Base-by-base conservation (phyloP, 2,329 filamentous ascomycete genomes). In the Ceratocystis ficicola region DNA sequence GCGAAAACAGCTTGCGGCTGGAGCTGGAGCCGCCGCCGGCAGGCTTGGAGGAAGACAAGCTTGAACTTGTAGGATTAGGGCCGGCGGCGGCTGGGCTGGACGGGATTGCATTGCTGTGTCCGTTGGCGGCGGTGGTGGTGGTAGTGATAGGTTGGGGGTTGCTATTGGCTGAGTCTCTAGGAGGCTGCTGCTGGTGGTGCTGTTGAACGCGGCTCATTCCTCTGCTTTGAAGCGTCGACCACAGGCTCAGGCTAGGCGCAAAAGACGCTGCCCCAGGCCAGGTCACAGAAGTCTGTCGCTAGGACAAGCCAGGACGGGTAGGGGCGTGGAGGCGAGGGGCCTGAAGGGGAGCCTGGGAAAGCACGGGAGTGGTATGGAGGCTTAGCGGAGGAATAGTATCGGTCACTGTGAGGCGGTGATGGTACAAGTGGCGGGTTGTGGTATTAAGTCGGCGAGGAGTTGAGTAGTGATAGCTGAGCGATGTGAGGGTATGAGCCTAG, bases 1-100 rank as follows among this genome's bases (percentile, higher is more conserved):
- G 80, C 69, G 81, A 82, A 70, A 84, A 76, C 69, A 85, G 76
- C 59, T 65, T 67, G 59, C 66, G 63, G 32, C 63, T 32, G 28
- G 63, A 57, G 15, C 25, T 50, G 5, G 32, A 41, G 15, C 61
- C 46, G 22, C 44, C 44, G 15, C 61, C 46, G 44, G 44, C 61
- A 17, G 30, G 36, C n/a, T 52, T 52, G 48, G 48, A 52, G 22
- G 62, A 41, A 12, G 36, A 41, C 36, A 41, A 55, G 32, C 2
- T n/a, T 20, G 30, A 22, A 36, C 52, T 50, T 32, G 36, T 57
- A 20, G 63, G 28, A n/a, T 55, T 63, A 15, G 36, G 48, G 32
- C 10, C 25, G 50, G 48, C 36, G 36, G 50, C 52, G 55, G 41
- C 57, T 10, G 52, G 28, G n/a, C 48, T 67, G 12, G 17, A n/a